Conservation (phyloP, 2,329 filamentous ascomycete species). For the Aspergillus quadrilineatus region DNA sequence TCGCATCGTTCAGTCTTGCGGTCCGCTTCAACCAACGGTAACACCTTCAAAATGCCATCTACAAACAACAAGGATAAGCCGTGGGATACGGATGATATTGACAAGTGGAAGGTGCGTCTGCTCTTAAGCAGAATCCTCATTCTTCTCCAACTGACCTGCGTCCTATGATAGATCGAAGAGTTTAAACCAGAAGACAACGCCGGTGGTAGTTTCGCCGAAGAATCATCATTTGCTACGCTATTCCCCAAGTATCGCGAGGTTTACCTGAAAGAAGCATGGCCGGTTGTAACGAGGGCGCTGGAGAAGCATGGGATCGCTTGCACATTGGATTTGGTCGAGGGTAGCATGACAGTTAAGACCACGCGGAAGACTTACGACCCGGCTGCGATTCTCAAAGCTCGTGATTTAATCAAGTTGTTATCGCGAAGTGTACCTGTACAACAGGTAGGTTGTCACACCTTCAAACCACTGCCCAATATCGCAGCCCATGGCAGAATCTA, state of each 20-base stretch:
- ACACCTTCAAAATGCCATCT: conserved; percentile 67
- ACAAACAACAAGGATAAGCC: conserved; percentile 88
- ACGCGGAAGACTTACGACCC: conserved; percentile 90
- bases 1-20: conserved; percentile 9
- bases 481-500: not conserved
- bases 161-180: conserved; percentile 61
- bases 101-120: conserved; percentile 78
- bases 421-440: conserved; percentile 88
- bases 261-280: conserved; percentile 91
- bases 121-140: not conserved
- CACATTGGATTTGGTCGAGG: conserved; percentile 89
- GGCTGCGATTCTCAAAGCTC: conserved; percentile 85
- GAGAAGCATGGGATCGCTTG: conserved; percentile 88
- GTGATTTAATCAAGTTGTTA: conserved; percentile 90
- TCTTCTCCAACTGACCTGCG: conserved; percentile 5
- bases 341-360: conserved; percentile 94
- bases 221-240: conserved; percentile 78
- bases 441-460: conserved; percentile 49
- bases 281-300: conserved; percentile 79
- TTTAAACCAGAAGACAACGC: conserved; percentile 85
- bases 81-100: conserved; percentile 95
- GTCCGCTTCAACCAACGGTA: conserved; percentile 4
- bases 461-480: not conserved
- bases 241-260: conserved; percentile 97
- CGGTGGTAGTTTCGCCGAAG: conserved; percentile 83